phyloP scores from a whole-genome alignment of 2,329 filamentous ascomycete species.

The Aureobasidium pullulans region DNA sequence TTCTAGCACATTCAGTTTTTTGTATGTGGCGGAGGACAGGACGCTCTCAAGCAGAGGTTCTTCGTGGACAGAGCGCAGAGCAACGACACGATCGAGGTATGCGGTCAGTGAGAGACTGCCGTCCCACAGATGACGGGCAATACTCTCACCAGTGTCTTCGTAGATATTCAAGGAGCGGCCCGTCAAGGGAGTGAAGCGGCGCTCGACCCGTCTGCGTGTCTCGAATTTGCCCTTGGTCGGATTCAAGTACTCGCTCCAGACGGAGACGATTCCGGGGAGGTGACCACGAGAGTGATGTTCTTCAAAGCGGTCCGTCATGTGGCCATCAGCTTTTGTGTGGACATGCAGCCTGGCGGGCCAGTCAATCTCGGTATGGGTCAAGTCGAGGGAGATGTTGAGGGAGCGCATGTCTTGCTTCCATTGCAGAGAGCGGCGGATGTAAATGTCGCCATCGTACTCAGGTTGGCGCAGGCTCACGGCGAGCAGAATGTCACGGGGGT shows the following conservation, averaged over 20 bases:
- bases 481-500: slow-evolving; percentile 41
- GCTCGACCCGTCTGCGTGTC: slow-evolving; percentile 47
- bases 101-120: slow-evolving; percentile 52
- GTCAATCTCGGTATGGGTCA: slow-evolving; percentile 31
- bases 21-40: slow-evolving; percentile 32
- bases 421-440: slow-evolving; percentile 34
- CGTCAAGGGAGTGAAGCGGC: slow-evolving; percentile 42
- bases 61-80: slow-evolving; percentile 23
- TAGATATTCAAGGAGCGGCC: slow-evolving; percentile 45
- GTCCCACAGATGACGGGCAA: slow-evolving; percentile 66
- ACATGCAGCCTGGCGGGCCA: slow-evolving; percentile 36
- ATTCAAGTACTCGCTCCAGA: slow-evolving; percentile 46
- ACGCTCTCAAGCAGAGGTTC: slow-evolving; percentile 31
- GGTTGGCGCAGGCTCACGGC: slow-evolving; percentile 31
- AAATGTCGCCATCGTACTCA: slow-evolving; percentile 31
- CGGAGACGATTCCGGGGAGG: slow-evolving; percentile 46
- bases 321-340: slow-evolving; percentile 24
- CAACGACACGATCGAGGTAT: slow-evolving; percentile 41
- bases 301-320: slow-evolving; percentile 25
- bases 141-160: slow-evolving; percentile 67
- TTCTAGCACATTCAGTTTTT: slow-evolving; percentile 50
- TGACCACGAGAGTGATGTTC: slow-evolving; percentile 22
- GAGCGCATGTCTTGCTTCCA: slow-evolving; percentile 40
- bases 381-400: slow-evolving; percentile 36
- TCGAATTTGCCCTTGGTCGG: slow-evolving; percentile 30